Percentiles rank a stretch among this genome's conserved stretches.
These are phyloP conservation scores for Phytopythium litorale DNA, from an alignment of 352 stramenopile species.

Conservation along the genomic window DNA sequence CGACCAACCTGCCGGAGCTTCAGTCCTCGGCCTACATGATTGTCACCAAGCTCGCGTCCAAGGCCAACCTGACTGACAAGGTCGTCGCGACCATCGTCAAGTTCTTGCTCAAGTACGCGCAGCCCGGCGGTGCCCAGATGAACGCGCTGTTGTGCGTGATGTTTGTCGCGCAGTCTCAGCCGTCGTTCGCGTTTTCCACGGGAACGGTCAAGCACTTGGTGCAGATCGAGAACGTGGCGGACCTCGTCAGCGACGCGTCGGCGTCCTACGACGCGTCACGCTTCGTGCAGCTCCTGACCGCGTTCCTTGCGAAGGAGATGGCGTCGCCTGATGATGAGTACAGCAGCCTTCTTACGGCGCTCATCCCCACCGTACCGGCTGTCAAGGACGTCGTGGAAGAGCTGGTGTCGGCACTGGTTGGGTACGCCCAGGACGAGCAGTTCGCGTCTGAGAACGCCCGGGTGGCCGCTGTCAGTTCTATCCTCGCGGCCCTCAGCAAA, in stretches of 20 bases:
- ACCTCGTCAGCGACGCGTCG: conserved; percentile 58
- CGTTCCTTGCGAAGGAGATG: conserved; percentile 47
- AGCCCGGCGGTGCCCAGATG: conserved; percentile 48
- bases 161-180: conserved; percentile 70
- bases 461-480: conserved; percentile 40
- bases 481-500: conserved; percentile 52
- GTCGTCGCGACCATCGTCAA: conserved; percentile 72
- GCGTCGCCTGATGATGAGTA: conserved; percentile 31
- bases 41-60: conserved; percentile 78
- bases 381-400: conserved; percentile 47
- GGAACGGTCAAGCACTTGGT: conserved; percentile 64
- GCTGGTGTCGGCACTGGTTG: conserved; percentile 43
- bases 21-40: conserved; percentile 85
- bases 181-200: conserved; percentile 50
- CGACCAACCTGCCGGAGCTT: conserved; percentile 59
- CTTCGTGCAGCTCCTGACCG: conserved; percentile 56
- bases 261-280: conserved; percentile 68
- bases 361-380: conserved; percentile 38
- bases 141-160: conserved; percentile 77
- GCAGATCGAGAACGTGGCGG: conserved; percentile 59
- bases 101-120: conserved; percentile 71
- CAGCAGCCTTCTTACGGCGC: conserved; percentile 30
- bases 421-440: conserved; percentile 29
- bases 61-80: conserved; percentile 69
- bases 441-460: conserved; percentile 36